Evolutionary conservation across 2,329 filamentous ascomycete species (phyloP).

Genomic region (Fusarium irregulare): DNA sequence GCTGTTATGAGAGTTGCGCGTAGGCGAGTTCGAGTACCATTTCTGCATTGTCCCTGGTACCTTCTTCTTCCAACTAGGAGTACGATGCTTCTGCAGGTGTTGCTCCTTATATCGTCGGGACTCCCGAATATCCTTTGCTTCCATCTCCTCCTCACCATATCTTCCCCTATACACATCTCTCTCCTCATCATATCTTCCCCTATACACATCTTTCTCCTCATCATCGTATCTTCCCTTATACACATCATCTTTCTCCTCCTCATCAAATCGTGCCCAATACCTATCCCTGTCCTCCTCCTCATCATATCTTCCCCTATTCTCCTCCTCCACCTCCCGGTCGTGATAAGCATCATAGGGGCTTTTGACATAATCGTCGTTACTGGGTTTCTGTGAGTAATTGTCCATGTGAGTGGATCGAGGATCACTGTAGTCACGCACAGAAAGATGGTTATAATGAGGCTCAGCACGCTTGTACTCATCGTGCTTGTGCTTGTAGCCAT

Average conservation of each 20-base stretch:
- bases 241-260: neutral
- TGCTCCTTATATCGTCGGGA: neutral
- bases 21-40: neutral
- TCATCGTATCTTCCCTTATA: neutral
- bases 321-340: neutral
- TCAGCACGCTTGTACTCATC: neutral
- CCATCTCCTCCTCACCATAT: neutral
- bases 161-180: no score
- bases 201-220: neutral
- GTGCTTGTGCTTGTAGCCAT: constrained; percentile 1
- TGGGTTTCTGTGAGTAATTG: constrained; percentile 5
- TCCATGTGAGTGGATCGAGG: neutral
- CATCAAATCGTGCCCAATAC: neutral
- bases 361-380: neutral
- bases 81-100: neutral
- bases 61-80: neutral
- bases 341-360: neutral
- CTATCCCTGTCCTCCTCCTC: neutral
- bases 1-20: neutral
- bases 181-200: neutral
- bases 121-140: neutral
- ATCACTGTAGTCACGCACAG: constrained; percentile 3
- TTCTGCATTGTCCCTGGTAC: neutral
- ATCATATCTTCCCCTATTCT: neutral
- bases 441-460: neutral